Evolutionary conservation across 75 land plant genomes (phyloP), one percentile per base, ranked within the genome.

Genomic region (Pinus taeda): DNA sequence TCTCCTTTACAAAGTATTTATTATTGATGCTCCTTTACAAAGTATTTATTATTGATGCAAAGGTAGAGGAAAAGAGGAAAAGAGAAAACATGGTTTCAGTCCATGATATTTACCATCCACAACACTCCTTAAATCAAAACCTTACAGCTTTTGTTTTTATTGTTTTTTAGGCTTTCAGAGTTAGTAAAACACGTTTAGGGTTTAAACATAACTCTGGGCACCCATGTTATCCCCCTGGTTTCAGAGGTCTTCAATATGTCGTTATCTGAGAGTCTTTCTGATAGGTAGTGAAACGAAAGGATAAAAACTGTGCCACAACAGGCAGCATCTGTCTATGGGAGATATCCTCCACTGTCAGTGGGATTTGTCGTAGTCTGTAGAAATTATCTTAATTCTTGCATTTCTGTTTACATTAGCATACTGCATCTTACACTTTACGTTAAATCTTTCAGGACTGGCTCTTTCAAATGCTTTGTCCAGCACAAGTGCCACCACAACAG

Each of bases 401-500:
- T 60, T 39, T 42, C 18, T 17, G 21, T 36, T 67, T 49, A 49
- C 53, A 49, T 49, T 8, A 8, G 18, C n/a, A 67, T 67, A 36
- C 67, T 3, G 5, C 20, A 15, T 36, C 69, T 65, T 65, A 65
- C n/a, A 65, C 36, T 65, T 69, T 3, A 11, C 42, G n/a, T 49
- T 22, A 37, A 1, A 39, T 67, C 45, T 69, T 69, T 49, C 71
- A 69, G 71, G 71, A 12, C 53, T 37, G 39, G 13, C 42, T 69
- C 53, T 69, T 39, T 69, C 53, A 69, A 69, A 69, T 69, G 24
- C 49, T 42, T 3, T 45, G 42, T n/a, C 53, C 22, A 69, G 20
- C 18, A 37, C 42, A 21, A 60, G 62, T 21, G 21, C 62, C 22
- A 20, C n/a, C 20, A 60, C 62, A 60, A 20, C 89, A 4, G 97